Evolutionary conservation across 2,329 filamentous ascomycete species (phyloP).

Genomic region (Hansfordia pulvinata): DNA sequence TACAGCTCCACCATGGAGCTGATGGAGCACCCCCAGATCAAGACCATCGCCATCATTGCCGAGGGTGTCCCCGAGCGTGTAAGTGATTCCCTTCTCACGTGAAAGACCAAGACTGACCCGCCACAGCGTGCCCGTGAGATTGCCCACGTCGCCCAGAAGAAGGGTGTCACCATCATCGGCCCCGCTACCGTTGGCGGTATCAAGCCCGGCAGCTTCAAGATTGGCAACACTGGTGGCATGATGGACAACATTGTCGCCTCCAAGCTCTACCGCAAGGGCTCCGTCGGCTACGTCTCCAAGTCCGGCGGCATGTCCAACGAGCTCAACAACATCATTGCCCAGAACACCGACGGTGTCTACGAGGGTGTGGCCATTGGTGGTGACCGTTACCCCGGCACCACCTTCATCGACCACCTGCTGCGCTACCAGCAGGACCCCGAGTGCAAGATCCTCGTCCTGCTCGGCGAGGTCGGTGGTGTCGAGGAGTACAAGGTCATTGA

Average conservation of each 20-base stretch:
- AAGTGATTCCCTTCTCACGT: conserved; percentile 26
- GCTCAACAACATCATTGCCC: conserved; percentile 97
- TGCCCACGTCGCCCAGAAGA: conserved; percentile 90
- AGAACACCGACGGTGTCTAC: conserved; percentile 94
- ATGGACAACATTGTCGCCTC: conserved; percentile 99
- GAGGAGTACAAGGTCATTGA: conserved; percentile 99
- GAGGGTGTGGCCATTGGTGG: conserved; percentile 99
- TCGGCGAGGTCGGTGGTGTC: conserved; percentile 97
- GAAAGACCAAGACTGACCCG: conserved; percentile 12
- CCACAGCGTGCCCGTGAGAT: conserved; percentile 88
- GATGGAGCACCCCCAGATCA: conserved; percentile 94
- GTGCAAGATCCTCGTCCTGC: conserved; percentile 91
- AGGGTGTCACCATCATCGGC: conserved; percentile 97
- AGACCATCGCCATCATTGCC: conserved; percentile 97
- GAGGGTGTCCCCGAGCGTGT: conserved; percentile 97
- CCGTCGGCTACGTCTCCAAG: conserved; percentile 98
- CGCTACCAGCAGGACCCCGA: conserved; percentile 93
- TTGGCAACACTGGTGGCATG: conserved; percentile 99
- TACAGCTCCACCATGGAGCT: conserved; percentile 98
- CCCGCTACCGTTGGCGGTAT: conserved; percentile 98
- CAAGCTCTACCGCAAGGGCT: conserved; percentile 99
- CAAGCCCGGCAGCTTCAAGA: conserved; percentile 99
- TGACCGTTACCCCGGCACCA: conserved; percentile 97
- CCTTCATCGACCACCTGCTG: conserved; percentile 97
- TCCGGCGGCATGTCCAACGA: conserved; percentile 99